These are phyloP conservation scores for Sisymbrium altissimum DNA, from an alignment of 345 rosid genomes.

Conservation along the genomic window DNA sequence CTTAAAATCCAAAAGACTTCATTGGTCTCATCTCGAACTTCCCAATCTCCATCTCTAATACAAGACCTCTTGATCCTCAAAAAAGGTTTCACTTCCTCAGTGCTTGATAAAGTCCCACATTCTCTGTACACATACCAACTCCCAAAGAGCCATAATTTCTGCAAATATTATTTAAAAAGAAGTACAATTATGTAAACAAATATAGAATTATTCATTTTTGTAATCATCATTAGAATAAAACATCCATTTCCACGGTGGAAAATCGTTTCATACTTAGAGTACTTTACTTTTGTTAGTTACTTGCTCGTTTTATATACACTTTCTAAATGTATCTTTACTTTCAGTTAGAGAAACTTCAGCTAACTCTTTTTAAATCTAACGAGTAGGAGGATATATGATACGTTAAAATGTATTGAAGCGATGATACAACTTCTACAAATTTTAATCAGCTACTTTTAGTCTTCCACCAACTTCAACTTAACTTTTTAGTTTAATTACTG, in stretches of 20 bases:
- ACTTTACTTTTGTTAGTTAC: background rate
- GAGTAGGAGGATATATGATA: background rate
- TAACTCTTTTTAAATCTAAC: background rate
- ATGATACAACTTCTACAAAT: background rate
- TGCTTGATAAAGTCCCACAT: slow-evolving; percentile 23
- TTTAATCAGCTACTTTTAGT: background rate
- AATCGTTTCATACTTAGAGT: background rate
- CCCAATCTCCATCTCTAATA: slow-evolving; percentile 34
- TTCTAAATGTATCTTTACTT: background rate
- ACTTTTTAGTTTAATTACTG: background rate
- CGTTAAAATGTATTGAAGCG: background rate
- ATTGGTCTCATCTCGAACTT: slow-evolving; percentile 33
- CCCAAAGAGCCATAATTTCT: slow-evolving; percentile 34
- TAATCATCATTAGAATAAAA: background rate
- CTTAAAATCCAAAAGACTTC: slow-evolving; percentile 34
- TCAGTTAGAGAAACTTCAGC: slow-evolving; percentile 6
- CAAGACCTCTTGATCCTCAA: slow-evolving; percentile 26
- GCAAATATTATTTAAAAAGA: background rate
- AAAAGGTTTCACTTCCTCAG: slow-evolving; percentile 32
- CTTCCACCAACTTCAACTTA: background rate
- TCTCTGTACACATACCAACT: slow-evolving; percentile 36
- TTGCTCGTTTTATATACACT: background rate
- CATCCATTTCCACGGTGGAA: background rate
- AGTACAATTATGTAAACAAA: background rate
- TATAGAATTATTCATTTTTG: background rate